Conservation (phyloP, 176 grass and related monocot genomes). For the Oryza nivara region DNA sequence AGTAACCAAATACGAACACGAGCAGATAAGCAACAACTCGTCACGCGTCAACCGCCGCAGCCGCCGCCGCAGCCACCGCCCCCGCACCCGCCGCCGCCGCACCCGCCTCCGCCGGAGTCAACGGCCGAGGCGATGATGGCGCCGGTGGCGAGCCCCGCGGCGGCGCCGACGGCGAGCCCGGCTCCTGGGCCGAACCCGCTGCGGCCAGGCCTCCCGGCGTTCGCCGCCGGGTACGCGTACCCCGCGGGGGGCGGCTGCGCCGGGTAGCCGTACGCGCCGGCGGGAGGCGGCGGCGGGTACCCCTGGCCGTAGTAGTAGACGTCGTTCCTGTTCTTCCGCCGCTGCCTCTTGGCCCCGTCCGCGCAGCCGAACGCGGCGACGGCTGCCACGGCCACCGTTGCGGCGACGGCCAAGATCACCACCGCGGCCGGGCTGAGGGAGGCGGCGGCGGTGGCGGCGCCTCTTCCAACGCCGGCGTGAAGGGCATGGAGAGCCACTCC, state of each 20-base stretch:
- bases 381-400: slow-evolving; percentile 33
- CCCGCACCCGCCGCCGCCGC: background rate
- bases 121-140: slow-evolving; percentile 15
- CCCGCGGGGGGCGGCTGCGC: slow-evolving; percentile 23
- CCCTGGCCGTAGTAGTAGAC: slow-evolving; percentile 53
- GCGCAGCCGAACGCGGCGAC: slow-evolving; percentile 56
- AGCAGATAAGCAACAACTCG: too few species aligned
- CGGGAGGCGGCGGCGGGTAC: slow-evolving; percentile 35
- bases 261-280: slow-evolving; percentile 51
- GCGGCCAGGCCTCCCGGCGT: slow-evolving; percentile 1
- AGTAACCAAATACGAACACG: background rate
- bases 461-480: background rate
- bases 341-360: slow-evolving; percentile 39
- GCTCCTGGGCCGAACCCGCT: slow-evolving; percentile 33
- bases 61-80: slow-evolving; percentile 35
- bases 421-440: background rate
- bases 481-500: too few species aligned
- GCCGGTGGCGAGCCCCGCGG: slow-evolving; percentile 6
- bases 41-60: slow-evolving; percentile 30
- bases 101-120: background rate
- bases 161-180: slow-evolving; percentile 34
- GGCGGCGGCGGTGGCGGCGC: too few species aligned
- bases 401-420: background rate
- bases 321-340: slow-evolving; percentile 27
- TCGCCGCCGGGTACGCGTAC: slow-evolving; percentile 41